Base-by-base conservation (phyloP, 2,329 filamentous ascomycete species). In the Cladorrhinum sp. region DNA sequence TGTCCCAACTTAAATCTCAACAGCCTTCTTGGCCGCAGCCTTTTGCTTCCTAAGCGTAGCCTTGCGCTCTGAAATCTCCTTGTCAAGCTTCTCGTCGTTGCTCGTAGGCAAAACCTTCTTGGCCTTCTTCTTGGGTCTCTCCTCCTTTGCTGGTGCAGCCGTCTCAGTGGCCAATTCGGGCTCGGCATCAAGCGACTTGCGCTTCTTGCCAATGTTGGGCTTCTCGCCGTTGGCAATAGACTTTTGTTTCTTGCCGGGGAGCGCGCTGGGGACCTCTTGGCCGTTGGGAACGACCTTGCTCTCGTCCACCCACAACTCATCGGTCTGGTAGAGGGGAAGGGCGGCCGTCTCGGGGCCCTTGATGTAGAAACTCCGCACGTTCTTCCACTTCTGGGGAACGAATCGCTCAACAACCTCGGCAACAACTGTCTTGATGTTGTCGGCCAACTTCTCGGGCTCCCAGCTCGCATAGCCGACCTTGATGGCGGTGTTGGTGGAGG, bases 251-350 rank as follows among this genome's bases (percentile, higher is more conserved):
- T 73, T 70, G 20, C 71, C 72, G 46, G 73, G 70, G 30, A 79
- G 70, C 9, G 78, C 77, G 74, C 80, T 80, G 23, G 76, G 73
- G 68, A 78, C 71, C 67, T 80, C 81, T 61, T 81, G 77, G 36
- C 74, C 76, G 39, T 82, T 79, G 65, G 82, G 78, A 36, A 95
- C 79, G 6, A 96, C 86, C 71, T 89, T 85, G 64, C 91, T 87
- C 63, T 86, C 85, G 66, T 95, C 90, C 16, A 88, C 76, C 92
- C 95, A 99, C 65, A 99, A 81, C 81, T 97, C 92, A 68, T 92
- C 89, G 3, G 94, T 90, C 72, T 96, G 79, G 91, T 92, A 99
- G 72, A 99, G 87, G n/a, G 95, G 95, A 71, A 99, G 82, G 8
- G 94, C 90, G 63, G 88, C 89, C 3, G 94, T 96, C 71, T 91